These are phyloP conservation scores for Centrapalus pauciflorus DNA, from an alignment of 129 eudicot species.

Conservation along the genomic window DNA sequence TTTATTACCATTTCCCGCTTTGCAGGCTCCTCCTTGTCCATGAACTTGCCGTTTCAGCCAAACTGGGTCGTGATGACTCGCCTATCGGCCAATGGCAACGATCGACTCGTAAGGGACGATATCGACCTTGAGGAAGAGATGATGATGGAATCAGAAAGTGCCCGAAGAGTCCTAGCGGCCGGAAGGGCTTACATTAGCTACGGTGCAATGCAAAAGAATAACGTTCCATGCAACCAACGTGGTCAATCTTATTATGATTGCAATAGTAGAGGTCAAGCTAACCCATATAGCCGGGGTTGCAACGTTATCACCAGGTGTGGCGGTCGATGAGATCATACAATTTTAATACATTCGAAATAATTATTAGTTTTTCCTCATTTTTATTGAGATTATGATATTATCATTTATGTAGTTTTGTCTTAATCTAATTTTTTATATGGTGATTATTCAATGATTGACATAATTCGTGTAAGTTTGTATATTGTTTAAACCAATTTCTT, in stretches of 20 bases:
- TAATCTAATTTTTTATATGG: background rate
- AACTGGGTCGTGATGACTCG: constrained; percentile 3
- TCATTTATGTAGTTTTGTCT: background rate
- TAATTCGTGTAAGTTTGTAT: too few species aligned
- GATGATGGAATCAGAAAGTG: constrained; percentile 22
- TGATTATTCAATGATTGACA: too few species aligned
- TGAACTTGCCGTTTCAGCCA: constrained; percentile 7
- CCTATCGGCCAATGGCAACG: background rate
- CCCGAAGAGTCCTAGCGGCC: constrained; percentile 19
- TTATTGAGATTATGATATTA: background rate
- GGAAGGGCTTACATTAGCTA: constrained; percentile 36
- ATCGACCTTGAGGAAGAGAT: constrained; percentile 18
- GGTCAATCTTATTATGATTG: constrained; percentile 53
- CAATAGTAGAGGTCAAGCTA: constrained; percentile 23
- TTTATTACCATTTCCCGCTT: constrained; percentile 19
- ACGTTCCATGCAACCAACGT: constrained; percentile 41
- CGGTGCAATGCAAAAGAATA: constrained; percentile 36
- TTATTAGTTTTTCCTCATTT: background rate
- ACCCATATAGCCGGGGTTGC: constrained; percentile 47
- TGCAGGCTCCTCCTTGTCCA: constrained; percentile 13
- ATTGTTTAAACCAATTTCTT: too few species aligned
- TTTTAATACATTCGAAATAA: background rate
- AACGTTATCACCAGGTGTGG: constrained; percentile 39
- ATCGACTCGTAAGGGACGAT: constrained; percentile 30
- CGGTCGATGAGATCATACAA: constrained; percentile 8